phyloP scores from a whole-genome alignment of 2,329 filamentous ascomycete genomes.

The Biscogniauxia sp. region DNA sequence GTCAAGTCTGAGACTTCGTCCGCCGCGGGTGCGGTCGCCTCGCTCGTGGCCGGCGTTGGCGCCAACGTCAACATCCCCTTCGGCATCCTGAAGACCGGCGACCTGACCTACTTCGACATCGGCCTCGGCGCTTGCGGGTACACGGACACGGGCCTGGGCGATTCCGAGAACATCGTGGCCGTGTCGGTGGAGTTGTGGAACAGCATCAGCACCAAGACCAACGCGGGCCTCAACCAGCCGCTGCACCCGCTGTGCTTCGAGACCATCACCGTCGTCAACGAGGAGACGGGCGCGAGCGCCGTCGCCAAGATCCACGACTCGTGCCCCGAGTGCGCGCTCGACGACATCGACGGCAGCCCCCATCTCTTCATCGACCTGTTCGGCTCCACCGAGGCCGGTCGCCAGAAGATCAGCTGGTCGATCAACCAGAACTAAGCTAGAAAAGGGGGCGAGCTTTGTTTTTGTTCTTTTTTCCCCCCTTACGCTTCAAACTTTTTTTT shows the following conservation, averaged over 20 bases:
- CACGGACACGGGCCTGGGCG: constrained; percentile 56
- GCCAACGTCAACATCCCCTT: constrained; percentile 29
- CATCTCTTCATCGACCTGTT: constrained; percentile 55
- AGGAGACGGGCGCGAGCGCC: constrained; percentile 50
- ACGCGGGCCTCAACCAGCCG: constrained; percentile 40
- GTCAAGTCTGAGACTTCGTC: constrained; percentile 10
- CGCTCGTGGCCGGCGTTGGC: constrained; percentile 28
- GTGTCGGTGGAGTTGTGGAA: constrained; percentile 54
- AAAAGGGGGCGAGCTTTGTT: neutral
- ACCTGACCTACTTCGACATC: constrained; percentile 72
- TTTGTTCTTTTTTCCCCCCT: no score
- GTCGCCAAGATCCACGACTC: constrained; percentile 67
- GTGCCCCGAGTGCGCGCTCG: constrained; percentile 64
- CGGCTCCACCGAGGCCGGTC: constrained; percentile 40
- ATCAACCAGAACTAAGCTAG: constrained; percentile 27
- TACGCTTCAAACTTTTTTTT: neutral
- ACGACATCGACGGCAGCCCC: constrained; percentile 60
- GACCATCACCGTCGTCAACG: constrained; percentile 58
- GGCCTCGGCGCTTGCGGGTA: constrained; percentile 68
- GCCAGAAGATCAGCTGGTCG: constrained; percentile 31
- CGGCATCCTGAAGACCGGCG: constrained; percentile 47
- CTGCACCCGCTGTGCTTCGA: constrained; percentile 68
- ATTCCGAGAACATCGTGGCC: constrained; percentile 63
- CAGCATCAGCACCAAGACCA: constrained; percentile 60
- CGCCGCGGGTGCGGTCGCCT: constrained; percentile 3